Conservation (phyloP, 176 grass and related monocot genomes). For the Elymus sibiricus region DNA sequence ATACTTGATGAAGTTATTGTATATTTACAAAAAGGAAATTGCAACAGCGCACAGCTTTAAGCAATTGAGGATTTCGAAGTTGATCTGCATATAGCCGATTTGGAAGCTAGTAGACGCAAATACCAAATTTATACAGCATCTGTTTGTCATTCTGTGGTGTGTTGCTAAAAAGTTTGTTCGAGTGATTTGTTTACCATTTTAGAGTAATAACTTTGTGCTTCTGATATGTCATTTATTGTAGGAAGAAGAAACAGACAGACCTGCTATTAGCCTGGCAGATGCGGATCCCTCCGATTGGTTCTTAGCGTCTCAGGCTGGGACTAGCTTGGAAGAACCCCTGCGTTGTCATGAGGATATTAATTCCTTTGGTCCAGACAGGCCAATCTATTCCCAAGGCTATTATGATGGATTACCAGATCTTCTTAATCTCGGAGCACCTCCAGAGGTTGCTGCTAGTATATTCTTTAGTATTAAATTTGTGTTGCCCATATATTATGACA, state of each 20-base stretch:
- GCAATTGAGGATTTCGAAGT: not conserved
- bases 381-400: conserved; percentile 31
- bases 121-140: not conserved
- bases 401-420: conserved; percentile 42
- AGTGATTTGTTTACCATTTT: not conserved
- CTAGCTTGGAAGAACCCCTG: conserved; percentile 46
- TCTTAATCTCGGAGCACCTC: conserved; percentile 41
- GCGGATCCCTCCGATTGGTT: too few relatives aligned
- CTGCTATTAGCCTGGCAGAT: too few relatives aligned
- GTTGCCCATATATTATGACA: conserved; percentile 2
- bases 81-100: not conserved
- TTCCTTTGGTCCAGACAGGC: not conserved
- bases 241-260: not conserved
- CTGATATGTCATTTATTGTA: conserved; percentile 2
- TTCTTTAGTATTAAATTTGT: not conserved
- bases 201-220: not conserved
- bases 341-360: conserved; percentile 42
- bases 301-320: conserved; percentile 30
- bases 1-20: not conserved
- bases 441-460: conserved; percentile 72
- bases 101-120: not conserved
- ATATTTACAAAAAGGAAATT: not conserved
- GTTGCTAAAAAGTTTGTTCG: not conserved
- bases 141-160: not conserved
- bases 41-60: not conserved